These are phyloP conservation scores for Gaeumannomyces sp. DNA, from an alignment of 2,329 filamentous ascomycete genomes.

Conservation along the genomic window DNA sequence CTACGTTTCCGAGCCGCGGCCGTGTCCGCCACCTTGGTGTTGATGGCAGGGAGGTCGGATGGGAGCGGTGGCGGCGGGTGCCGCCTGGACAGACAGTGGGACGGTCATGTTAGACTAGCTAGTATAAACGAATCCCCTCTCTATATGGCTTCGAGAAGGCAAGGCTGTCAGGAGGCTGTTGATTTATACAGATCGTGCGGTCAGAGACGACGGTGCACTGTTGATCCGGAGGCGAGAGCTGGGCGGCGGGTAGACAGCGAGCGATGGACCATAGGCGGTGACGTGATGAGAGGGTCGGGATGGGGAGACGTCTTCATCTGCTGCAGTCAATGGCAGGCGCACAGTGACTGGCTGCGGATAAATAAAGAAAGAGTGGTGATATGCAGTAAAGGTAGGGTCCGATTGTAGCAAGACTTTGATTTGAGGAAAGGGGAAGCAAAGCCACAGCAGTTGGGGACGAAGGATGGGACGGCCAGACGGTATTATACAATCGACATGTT, in stretches of 20 bases:
- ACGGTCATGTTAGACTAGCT: constrained; percentile 39
- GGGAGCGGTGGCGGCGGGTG: constrained; percentile 32
- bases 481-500: constrained; percentile 9
- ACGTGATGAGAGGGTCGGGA: constrained; percentile 9
- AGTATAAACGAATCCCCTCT: background rate
- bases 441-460: constrained; percentile 5
- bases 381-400: constrained; percentile 31
- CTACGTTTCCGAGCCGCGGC: constrained; percentile 59
- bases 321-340: background rate
- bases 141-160: background rate
- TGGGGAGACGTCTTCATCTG: background rate
- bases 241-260: constrained; percentile 7
- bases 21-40: constrained; percentile 17
- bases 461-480: constrained; percentile 8
- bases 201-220: constrained; percentile 11
- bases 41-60: too few species aligned
- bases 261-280: too few species aligned
- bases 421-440: constrained; percentile 14
- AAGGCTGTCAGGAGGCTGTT: background rate
- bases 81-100: constrained; percentile 37
- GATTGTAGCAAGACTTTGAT: constrained; percentile 27
- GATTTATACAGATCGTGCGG: constrained; percentile 11
- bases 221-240: constrained; percentile 4
- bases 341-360: constrained; percentile 31
- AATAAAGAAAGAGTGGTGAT: constrained; percentile 30